Percentiles rank a stretch among this genome's conserved stretches.
These are phyloP conservation scores for Leonotis leonurus DNA, from an alignment of 257 asterid species.

Conservation along the genomic window DNA sequence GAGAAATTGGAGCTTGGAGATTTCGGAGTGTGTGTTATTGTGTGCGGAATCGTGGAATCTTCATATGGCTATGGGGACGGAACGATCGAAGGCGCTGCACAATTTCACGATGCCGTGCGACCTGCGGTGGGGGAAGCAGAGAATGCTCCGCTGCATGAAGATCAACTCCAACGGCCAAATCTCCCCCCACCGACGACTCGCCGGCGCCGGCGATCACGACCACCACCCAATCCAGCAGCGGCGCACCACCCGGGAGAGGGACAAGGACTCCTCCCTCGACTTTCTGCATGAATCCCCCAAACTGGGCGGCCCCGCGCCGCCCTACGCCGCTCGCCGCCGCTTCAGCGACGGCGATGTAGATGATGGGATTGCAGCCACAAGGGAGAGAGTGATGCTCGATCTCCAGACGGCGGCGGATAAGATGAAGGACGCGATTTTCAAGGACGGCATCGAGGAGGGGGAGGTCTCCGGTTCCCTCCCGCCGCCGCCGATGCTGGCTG, in stretches of 20 bases:
- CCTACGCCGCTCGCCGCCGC: constrained; percentile 18
- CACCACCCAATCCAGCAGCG: constrained; percentile 32
- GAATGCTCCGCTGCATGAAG: constrained; percentile 47
- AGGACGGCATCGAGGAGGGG: constrained; percentile 42
- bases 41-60: constrained; percentile 20
- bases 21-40: constrained; percentile 4
- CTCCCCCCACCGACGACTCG: constrained; percentile 27
- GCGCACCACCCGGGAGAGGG: constrained; percentile 29
- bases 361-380: constrained; percentile 55
- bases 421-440: constrained; percentile 63
- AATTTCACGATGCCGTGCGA: constrained; percentile 53
- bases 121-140: constrained; percentile 48
- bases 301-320: constrained; percentile 24
- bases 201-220: constrained; percentile 21
- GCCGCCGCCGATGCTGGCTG: constrained; percentile 18
- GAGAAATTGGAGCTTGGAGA: not conserved
- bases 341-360: constrained; percentile 13
- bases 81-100: constrained; percentile 51
- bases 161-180: constrained; percentile 39
- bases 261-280: constrained; percentile 5
- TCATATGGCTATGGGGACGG: constrained; percentile 44
- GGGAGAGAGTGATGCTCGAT: constrained; percentile 77
- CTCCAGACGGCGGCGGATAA: constrained; percentile 73
- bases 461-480: constrained; percentile 22
- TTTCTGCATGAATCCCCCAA: constrained; percentile 18